Base-by-base conservation (phyloP, 2,329 filamentous ascomycete genomes). In the Mycosphaerella arachidis region DNA sequence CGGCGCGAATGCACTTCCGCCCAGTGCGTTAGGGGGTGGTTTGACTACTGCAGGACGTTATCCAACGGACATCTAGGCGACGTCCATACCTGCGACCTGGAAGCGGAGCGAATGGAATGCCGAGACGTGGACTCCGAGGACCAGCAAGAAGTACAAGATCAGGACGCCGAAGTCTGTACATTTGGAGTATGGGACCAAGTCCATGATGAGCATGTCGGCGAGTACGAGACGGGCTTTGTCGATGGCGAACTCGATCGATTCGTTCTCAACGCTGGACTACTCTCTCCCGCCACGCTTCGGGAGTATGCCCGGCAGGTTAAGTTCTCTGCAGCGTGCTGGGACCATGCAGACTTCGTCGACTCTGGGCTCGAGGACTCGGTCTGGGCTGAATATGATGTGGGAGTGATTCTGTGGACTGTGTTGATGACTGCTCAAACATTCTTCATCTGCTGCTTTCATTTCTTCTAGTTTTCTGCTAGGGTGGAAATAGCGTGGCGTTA, bases 1-100 rank as follows among this genome's bases (percentile, higher is more conserved):
- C 43, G 66, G 56, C 30, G 24, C 33, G 18, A 24, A 45, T 45
- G 30, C 50, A 31, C n/a, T 52, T 31, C 50, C 50, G 27, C 37
- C 60, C 31, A 29, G 55, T 35, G 61, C 66, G 40, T 58, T 64
- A 7, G 69, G 68, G 4, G 57, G 51, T 16, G 48, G 48, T 6
- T 50, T 72, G 59, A 72, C 69, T 27, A 69, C 70, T 33, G 63
- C 61, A 13, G 70, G 71, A 18, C 58, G 71, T 56, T 74, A 74
- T 63, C 71, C 72, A 6, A 71, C 69, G 24, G 58, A 59, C 33
- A 54, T 59, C 27, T 59, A 59, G 57, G 50, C 27, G 45, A 54
- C 50, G 50, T 52, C 50, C 30, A 35, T n/a, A 35, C 50, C 50
- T 30, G 27, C 27, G n/a, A 35, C 27, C n/a, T 35, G 50, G 50